Evolutionary conservation across 2,329 filamentous ascomycete species (phyloP).

Genomic region (Neobulgaria alba): DNA sequence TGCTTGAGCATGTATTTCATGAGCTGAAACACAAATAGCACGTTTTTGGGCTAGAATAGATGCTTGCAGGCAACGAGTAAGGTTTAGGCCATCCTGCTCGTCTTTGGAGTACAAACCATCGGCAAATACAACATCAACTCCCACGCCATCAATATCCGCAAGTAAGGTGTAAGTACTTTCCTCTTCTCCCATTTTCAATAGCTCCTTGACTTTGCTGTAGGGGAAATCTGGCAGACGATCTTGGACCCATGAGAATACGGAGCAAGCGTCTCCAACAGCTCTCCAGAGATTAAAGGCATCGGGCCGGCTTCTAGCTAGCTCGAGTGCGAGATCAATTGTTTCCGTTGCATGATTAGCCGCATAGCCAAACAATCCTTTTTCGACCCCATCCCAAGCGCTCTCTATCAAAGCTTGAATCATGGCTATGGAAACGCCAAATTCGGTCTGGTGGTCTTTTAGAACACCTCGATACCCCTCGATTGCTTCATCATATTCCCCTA

Average conservation of each 20-base stretch:
- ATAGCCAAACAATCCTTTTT: conserved; percentile 80
- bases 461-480: conserved; percentile 70
- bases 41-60: conserved; percentile 82
- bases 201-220: conserved; percentile 40
- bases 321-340: conserved; percentile 58
- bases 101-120: conserved; percentile 28
- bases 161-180: conserved; percentile 52
- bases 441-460: conserved; percentile 55
- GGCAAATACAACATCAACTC: conserved; percentile 31
- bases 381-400: conserved; percentile 65
- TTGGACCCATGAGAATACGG: conserved; percentile 73
- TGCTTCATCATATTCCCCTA: conserved; percentile 82
- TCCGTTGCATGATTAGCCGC: conserved; percentile 62
- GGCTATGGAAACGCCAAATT: conserved; percentile 82
- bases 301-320: conserved; percentile 50
- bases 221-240: conserved; percentile 58
- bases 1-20: conserved; percentile 79
- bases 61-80: conserved; percentile 56
- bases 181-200: conserved; percentile 47
- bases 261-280: conserved; percentile 77
- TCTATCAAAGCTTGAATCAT: conserved; percentile 84
- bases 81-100: conserved; percentile 30
- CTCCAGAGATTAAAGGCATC: conserved; percentile 95
- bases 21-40: conserved; percentile 62
- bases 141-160: conserved; percentile 59